Evolutionary conservation across 805 yeast genomes (phyloP), one percentile per base, ranked within the genome.

Genomic region (Candida arabinofermentans): DNA sequence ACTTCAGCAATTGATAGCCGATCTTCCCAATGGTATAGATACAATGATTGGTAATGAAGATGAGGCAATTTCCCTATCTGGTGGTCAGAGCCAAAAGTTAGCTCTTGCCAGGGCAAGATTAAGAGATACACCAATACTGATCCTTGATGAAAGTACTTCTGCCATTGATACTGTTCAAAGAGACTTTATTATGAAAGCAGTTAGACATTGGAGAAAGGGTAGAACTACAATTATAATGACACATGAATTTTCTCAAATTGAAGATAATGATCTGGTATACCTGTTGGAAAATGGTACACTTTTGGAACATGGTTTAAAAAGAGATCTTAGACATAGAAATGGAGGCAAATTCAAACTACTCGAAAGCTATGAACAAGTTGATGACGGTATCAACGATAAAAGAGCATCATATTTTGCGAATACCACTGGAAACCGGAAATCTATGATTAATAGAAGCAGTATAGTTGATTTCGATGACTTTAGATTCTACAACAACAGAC

Each of bases 11-110:
- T 62, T 84, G 2, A 58, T 84, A 0, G 51, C 55, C 5, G 65
- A 62, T 24, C 57, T 83, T 1, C 79, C 83, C 0, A 55, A 74
- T 4, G 87, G 90, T 0, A 27, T 77, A 3, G 70, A 83, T 14
- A 77, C 86, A 0, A 46, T 56, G 3, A 48, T 86, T 8, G 76
- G 80, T 0, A 63, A 66, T 14, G 48, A 48, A 2, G 36, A 40
- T 0, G 50, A 54, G 10, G 75, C 77, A 3, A 55, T 72, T 3
- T 53, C 69, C 2, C 64, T 91, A 8, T 86, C 96, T 48, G 98
- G 98, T 4, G 99, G 99, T 0, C 96, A 93, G 59, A 76, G 72
- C 42, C 99, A 93, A 62, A 69, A 90, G 46, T 69, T 93, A 2
- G 84, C 91, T 0, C 54, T 93, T 23, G 96, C 98, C 0, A 71